Evolutionary conservation across 192 early-diverging fungal species (phyloP), one percentile per base, ranked within the genome.

Genomic region (Geranomyces variabilis): DNA sequence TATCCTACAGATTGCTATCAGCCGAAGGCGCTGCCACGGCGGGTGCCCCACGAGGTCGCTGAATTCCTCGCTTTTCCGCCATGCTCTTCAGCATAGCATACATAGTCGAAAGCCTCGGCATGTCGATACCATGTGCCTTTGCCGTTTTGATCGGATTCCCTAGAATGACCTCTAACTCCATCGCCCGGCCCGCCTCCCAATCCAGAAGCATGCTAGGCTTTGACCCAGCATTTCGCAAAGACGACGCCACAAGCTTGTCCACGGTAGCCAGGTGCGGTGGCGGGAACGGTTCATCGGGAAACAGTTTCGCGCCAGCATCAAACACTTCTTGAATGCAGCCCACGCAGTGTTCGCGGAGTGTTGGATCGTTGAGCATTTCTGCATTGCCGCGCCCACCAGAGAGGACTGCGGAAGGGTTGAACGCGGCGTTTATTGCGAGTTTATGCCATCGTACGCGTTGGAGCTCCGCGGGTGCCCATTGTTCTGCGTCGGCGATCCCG

Each of bases 181-280:
- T 75, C 31, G 82, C 79, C 22, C 81, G 66, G 4, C 69, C 68
- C 0, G 77, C 75, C 48, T 73, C 63, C 63, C 75, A 86, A 67
- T 89, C 88, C 77, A 85, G 77, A 55, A 89, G 77, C 88, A 89
- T 89, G 68, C 84, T 86, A 14, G 88, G 86, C 46, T 73, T 70
- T 21, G 78, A 76, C 4, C 75, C 56, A n/a, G 26, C 51, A 5
- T 65, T 60, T 0, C 63, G 44, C 8, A 29, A 48, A 19, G 75
- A 75, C 0, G 79, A 79, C 2, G 64, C 56, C 33, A 70, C 47
- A 57, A 83, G 70, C 30, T 73, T 74, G 14, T 65, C 77, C 31
- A 82, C 77, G 0, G 81, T 74, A 0, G 75, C 57, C n/a, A 74
- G 56, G 0, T 70, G n/a, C 13, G 55, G 43, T 9, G 58, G 58